Evolutionary conservation across 2,329 filamentous ascomycete species (phyloP), one percentile per base, ranked within the genome.

Genomic region (Sordariomycetes sp.): DNA sequence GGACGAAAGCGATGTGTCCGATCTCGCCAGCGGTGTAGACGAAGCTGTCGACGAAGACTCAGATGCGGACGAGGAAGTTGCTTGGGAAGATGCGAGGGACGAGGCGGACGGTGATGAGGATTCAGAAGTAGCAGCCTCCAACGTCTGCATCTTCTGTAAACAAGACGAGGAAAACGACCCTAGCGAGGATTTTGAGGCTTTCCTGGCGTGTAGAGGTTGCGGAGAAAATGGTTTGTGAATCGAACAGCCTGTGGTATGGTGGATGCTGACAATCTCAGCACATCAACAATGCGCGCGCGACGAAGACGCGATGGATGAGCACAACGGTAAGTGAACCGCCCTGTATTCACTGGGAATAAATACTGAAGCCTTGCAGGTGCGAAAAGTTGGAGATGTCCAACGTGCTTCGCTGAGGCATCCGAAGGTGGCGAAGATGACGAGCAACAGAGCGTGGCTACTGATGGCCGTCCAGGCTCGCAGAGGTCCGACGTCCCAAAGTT

Each of bases 211-310:
- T 57, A 68, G 66, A 39, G 70, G 76, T 42, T 96, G 90, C 58
- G 79, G 79, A 44, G 83, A 90, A 52, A 83, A 86, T 58, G 79
- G 87, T 94, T 67, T 59, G 84, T 24, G 5, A 8, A 21, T n/a
- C 11, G 21, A 7, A 14, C 19, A 10, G 8, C 8, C 19, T 16
- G 11, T 30, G 5, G 12, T 16, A 40, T 42, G 35, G 45, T 50
- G 41, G 49, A 42, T 44, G 46, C 61, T 69, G 48, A 72, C 53
- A 42, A 38, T 59, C 49, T 64, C 64, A 94, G 90, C 87, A 50
- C 90, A 96, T 66, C 79, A 82, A 56, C 82, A 92, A 71, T 95
- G 90, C 61, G 88, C 86, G 38, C 78, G 82, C 51, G 75, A 82
- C 53, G 74, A 76, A 61, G 57, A 47, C 14, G 54, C 57, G 10